phyloP scores from a whole-genome alignment of 2,329 filamentous ascomycete species.

The Amylocarpus encephaloides region DNA sequence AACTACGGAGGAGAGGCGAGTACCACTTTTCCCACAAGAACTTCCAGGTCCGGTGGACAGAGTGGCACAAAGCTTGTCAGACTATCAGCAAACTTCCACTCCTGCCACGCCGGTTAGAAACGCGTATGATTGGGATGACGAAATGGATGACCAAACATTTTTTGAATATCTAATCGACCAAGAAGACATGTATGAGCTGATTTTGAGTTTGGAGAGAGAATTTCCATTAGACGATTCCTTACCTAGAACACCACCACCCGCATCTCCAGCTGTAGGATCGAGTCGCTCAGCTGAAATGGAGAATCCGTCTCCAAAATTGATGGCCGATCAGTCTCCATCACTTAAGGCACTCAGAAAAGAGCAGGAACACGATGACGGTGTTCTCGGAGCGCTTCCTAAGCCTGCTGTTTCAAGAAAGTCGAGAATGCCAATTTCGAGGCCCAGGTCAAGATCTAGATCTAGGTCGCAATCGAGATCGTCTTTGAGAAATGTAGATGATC shows the following conservation, averaged over 20 bases:
- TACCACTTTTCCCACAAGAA: constrained; percentile 29
- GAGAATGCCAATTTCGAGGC: not conserved
- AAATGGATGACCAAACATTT: constrained; percentile 27
- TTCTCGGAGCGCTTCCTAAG: constrained; percentile 1
- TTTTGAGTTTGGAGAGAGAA: constrained; percentile 20
- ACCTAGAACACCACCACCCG: constrained; percentile 10
- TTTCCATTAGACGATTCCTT: constrained; percentile 22
- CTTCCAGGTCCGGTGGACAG: constrained; percentile 16
- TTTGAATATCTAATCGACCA: constrained; percentile 27
- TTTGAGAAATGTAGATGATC: no score
- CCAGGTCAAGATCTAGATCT: not conserved
- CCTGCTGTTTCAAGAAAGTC: not conserved
- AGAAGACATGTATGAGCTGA: constrained; percentile 21
- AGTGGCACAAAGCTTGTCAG: constrained; percentile 2
- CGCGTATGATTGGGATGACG: constrained; percentile 14
- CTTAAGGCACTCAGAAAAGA: constrained; percentile 25
- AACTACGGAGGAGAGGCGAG: constrained; percentile 26
- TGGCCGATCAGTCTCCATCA: constrained; percentile 18
- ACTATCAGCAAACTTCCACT: constrained; percentile 2
- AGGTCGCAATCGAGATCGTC: no score
- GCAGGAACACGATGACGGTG: constrained; percentile 15
- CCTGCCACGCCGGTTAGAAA: constrained; percentile 2
- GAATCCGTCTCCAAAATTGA: constrained; percentile 10
- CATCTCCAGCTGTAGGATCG: constrained; percentile 18
- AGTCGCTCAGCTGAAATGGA: constrained; percentile 6